These are phyloP conservation scores for Fonsecaea nubica DNA, from an alignment of 2,329 filamentous ascomycete genomes.

Conservation along the genomic window DNA sequence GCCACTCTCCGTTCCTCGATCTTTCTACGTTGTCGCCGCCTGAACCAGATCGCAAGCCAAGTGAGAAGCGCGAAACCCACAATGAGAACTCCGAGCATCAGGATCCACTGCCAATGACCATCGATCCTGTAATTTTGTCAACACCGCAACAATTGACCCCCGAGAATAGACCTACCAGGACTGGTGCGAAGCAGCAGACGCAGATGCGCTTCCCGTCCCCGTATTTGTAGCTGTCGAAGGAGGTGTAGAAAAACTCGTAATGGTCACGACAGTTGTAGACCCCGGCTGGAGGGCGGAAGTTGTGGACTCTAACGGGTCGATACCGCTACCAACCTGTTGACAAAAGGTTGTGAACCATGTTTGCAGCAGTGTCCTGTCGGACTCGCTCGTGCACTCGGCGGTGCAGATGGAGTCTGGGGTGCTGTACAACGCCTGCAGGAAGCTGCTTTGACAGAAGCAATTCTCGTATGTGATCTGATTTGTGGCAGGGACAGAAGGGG, in stretches of 20 bases:
- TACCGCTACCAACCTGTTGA: slow-evolving; percentile 52
- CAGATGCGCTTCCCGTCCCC: slow-evolving; percentile 24
- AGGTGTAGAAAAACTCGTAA: slow-evolving; percentile 37
- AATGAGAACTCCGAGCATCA: slow-evolving; percentile 78
- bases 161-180: slow-evolving; percentile 31
- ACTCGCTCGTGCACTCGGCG: slow-evolving; percentile 59
- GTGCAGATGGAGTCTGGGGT: slow-evolving; percentile 68
- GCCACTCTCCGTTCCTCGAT: slow-evolving; percentile 59
- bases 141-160: not conserved
- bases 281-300: slow-evolving; percentile 42
- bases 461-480: slow-evolving; percentile 63
- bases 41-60: slow-evolving; percentile 72
- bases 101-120: slow-evolving; percentile 78
- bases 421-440: slow-evolving; percentile 64
- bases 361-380: slow-evolving; percentile 65
- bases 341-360: slow-evolving; percentile 76
- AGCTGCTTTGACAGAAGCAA: slow-evolving; percentile 75
- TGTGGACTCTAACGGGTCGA: slow-evolving; percentile 43
- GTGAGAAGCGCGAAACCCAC: slow-evolving; percentile 72
- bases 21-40: slow-evolving; percentile 74
- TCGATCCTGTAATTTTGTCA: slow-evolving; percentile 62
- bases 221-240: slow-evolving; percentile 40
- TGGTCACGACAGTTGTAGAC: slow-evolving; percentile 32
- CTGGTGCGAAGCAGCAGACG: slow-evolving; percentile 21
- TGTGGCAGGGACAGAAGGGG: slow-evolving; percentile 59